Evolutionary conservation across 257 asterid genomes (phyloP).

Genomic region (Dorcoceras hygrometricum): DNA sequence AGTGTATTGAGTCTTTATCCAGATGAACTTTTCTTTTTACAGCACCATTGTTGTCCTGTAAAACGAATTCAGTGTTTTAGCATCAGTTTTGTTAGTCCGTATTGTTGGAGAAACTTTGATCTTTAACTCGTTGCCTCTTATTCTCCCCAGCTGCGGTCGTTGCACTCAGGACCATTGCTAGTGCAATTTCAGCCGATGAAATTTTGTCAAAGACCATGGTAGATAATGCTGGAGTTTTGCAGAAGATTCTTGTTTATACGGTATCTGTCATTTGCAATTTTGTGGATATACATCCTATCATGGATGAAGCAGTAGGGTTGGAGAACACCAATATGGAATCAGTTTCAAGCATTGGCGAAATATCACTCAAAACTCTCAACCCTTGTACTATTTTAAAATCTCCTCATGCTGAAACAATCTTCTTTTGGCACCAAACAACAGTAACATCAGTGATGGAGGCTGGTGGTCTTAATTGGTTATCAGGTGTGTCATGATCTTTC

Average conservation of each 20-base stretch:
- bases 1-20: conserved; percentile 2
- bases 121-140: conserved; percentile 17
- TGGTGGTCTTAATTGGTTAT: conserved; percentile 98
- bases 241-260: conserved; percentile 69
- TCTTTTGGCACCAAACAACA: conserved; percentile 82
- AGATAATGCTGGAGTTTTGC: conserved; percentile 68
- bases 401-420: conserved; percentile 46
- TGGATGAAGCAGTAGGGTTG: conserved; percentile 38
- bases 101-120: conserved; percentile 10
- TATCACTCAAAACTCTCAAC: conserved; percentile 30
- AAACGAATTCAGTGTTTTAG: not conserved
- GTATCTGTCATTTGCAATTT: conserved; percentile 73
- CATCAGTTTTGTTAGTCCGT: conserved; percentile 5
- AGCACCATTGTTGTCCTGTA: conserved; percentile 14
- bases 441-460: conserved; percentile 93
- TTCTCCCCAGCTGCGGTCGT: conserved; percentile 77
- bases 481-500: conserved; percentile 91
- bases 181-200: conserved; percentile 77
- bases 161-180: conserved; percentile 75
- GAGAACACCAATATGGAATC: conserved; percentile 36
- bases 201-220: conserved; percentile 45
- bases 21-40: conserved; percentile 12
- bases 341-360: conserved; percentile 37
- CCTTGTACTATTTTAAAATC: conserved; percentile 34
- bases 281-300: conserved; percentile 49